Evolutionary conservation across 768 basidiomycete species (phyloP), one percentile per base, ranked within the genome.

Genomic region (Xanthoconium purpureum): DNA sequence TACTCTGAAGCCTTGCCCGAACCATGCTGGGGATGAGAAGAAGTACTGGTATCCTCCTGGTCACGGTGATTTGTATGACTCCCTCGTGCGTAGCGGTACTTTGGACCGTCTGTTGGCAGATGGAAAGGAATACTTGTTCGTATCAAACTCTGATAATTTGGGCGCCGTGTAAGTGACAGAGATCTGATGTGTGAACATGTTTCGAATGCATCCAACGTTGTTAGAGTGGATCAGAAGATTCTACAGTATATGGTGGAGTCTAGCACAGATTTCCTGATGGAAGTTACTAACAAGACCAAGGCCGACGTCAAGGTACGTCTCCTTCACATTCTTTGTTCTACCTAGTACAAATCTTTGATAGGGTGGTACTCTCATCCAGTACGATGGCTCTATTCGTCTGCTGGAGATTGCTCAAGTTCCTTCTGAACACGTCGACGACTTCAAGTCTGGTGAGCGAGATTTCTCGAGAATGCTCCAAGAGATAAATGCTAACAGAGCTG

Each of bases 71-170:
- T 77, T 98, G 67, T 98, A 94, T 78, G 93, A 95, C 65, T 92
- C 94, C 36, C 80, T 98, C 60, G 75, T 84, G 66, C 94, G 94
- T 75, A 92, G 89, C 24, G 94, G 95, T 60, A 85, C 94, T 50
- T 81, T 98, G 60, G 92, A 96, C 69, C 87, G 91, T 74, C 82
- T 98, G 42, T 75, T 98, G 53, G 78, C 87, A 12, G 89, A 91
- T 62, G 95, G 95, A 73, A 97, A 96, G 73, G 93, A 98, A 76
- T 98, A 96, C 76, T 84, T 97, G 64, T 98, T 97, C 70, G 91
- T 94, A 52, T 96, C 94, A 73, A 98, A 98, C 81, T 94, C 94
- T 46, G 95, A 97, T 75, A 97, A 97, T 74, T 74, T 98, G 69
- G 94, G 94, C 70, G 95, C 94, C 60, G 87, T 88, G 87, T 89